Percentiles rank a stretch among this genome's conserved stretches.
These are phyloP conservation scores for Flaveria linearis DNA, from an alignment of 129 eudicot species.

Conservation along the genomic window DNA sequence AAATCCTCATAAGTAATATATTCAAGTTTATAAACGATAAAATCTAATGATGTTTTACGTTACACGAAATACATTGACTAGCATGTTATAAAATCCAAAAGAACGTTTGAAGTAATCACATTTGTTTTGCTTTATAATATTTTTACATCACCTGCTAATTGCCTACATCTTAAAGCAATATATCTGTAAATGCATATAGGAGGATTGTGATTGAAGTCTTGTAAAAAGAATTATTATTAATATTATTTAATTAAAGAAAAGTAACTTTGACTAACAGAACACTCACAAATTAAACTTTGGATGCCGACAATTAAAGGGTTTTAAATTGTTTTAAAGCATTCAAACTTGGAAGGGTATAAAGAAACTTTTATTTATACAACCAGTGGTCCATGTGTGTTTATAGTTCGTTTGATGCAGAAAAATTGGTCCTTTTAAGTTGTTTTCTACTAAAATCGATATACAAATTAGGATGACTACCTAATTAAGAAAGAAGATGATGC, in stretches of 20 bases:
- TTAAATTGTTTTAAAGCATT: background rate
- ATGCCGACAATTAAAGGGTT: background rate
- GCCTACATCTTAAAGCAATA: conserved; percentile 15
- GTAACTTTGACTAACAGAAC: conserved; percentile 21
- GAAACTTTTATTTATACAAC: conserved; percentile 1
- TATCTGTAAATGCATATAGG: conserved; percentile 3
- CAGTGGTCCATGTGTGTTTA: background rate
- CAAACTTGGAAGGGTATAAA: conserved; percentile 8
- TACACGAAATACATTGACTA: background rate
- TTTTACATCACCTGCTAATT: background rate
- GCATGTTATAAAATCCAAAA: background rate
- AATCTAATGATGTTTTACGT: background rate
- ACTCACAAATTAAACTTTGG: conserved; percentile 12
- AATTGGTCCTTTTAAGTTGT: background rate
- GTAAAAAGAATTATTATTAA: background rate
- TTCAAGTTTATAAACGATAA: background rate
- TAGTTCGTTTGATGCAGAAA: background rate
- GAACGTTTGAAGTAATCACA: background rate
- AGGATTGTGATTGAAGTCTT: conserved; percentile 24
- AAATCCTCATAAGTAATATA: background rate
- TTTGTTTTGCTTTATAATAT: background rate
- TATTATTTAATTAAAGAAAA: conserved; percentile 17
- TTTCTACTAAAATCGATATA: background rate
- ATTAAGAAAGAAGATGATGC: no score
- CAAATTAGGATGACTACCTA: background rate